Base-by-base conservation (phyloP, 1,284 basidiomycete species). In the Taiwanofungus camphoratus region DNA sequence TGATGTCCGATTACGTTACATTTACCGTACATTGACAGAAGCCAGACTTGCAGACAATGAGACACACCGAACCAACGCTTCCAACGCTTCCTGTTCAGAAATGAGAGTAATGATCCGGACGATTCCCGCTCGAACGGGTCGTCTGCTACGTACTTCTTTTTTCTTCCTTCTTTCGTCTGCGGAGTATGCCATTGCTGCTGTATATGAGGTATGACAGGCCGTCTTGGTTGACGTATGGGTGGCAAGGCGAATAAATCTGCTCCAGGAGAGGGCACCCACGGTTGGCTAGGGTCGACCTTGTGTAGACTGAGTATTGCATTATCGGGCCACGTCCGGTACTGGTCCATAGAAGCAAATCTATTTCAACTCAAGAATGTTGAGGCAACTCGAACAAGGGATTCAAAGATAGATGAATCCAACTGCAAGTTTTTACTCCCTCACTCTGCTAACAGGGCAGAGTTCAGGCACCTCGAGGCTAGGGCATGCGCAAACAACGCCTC, bases 241-340 rank as follows among this genome's bases (percentile, higher is more conserved):
- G 45, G 45, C 13, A 47, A 20, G 4, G 45, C 21, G 15, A 40
- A 39, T 2, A 26, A 24, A 9, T 42, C 41, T 19, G 30, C 11
- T 11, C 38, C 35, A 12, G 46, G 46, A 18, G 46, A 48, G n/a
- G 46, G 46, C 5, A 33, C 39, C 46, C 46, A 48, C 23, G 38
- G 33, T 16, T 31, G 42, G 32, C 39, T 32, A 21, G 27, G 23
- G 20, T 41, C 39, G 24, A 40, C 39, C 8, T 18, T 18, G 34
- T 37, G 44, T 4, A 24, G 20, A 11, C 12, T 19, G 4, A 26
- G 20, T 19, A 44, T 15, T 31, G 46, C 39, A 35, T 53, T 53
- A 13, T 36, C 35, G 11, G 52, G 52, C 46, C 49, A 47, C 19
- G 52, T 39, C 32, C 34, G 38, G 29, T 35, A 45, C 29, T 41